Base-by-base conservation (phyloP, 495 filamentous ascomycete genomes). In the Lepidopterella palustris region DNA sequence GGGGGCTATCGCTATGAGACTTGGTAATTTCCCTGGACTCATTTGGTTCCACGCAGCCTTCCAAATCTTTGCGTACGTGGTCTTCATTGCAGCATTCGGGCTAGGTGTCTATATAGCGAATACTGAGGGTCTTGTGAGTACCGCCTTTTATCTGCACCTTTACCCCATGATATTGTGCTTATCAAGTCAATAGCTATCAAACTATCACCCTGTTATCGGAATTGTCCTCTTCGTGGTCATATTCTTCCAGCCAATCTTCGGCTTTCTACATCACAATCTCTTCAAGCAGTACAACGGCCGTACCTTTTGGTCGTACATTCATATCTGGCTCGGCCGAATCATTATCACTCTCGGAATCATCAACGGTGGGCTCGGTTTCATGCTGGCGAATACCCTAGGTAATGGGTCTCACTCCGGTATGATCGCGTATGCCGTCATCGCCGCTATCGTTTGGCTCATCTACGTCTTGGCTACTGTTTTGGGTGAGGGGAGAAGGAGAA, bases 1-100 rank as follows among this genome's bases (percentile, higher is more conserved):
- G 11, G 76, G 74, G 27, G 73, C 70, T 5, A 72, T 80, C 59
- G 52, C 71, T 42, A 70, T 82, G 27, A 71, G 76, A 23, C 40
- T 81, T 0, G 62, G 79, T 15, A 68, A 53, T 25, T 75, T 74
- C 59, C 62, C 65, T 15, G 65, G 69, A 8, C 72, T 76, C 3
- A 55, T 71, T 13, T 72, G 70, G 70, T 45, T 75, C 23, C 73
- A 75, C 51, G 72, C 68, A 29, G 63, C 60, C 23, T 68, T 72
- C 54, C 73, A 75, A 48, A 49, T 60, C 3, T 59, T 75, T 53
- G 68, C 68, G 8, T 74, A 69, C 48, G 6, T 73, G 39, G 25
- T 72, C 24, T 76, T 66, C 57, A 69, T 73, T 50, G 64, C 58
- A 13, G 73, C 71, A 5, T 68, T 72, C 53, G 72, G 66, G 20